phyloP scores from a whole-genome alignment of 352 stramenopile species.

The Elongisporangium prolatum region DNA sequence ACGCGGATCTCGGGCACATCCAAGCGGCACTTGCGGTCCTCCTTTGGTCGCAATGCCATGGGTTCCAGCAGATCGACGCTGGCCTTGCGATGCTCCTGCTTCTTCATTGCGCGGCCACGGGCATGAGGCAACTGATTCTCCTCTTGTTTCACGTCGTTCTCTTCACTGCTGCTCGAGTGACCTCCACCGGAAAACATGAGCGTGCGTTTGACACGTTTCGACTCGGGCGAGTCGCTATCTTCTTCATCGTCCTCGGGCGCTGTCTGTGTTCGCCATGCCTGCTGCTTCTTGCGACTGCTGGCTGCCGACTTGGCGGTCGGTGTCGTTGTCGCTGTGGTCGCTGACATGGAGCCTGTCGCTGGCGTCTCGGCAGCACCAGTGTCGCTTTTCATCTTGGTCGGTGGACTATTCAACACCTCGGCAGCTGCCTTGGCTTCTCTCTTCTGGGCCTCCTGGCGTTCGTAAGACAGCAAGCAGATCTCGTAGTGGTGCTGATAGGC shows the following conservation, averaged over 20 bases:
- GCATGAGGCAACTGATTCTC: constrained; percentile 4
- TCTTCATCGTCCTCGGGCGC: constrained; percentile 6
- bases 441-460: constrained; percentile 26
- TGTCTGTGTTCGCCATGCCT: constrained; percentile 3
- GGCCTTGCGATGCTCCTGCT: constrained; percentile 1
- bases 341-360: constrained; percentile 15
- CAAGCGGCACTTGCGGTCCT: constrained; percentile 42
- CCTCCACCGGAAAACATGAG: constrained; percentile 47
- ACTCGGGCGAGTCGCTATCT: constrained; percentile 4
- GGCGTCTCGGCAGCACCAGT: constrained; percentile 1
- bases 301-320: constrained; percentile 12
- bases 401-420: not conserved
- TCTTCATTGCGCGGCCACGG: not conserved
- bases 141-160: constrained; percentile 31
- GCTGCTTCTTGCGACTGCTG: constrained; percentile 36
- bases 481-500: constrained; percentile 58
- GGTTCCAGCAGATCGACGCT: constrained; percentile 32
- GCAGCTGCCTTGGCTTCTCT: not conserved
- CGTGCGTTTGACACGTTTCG: constrained; percentile 54
- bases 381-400: constrained; percentile 2
- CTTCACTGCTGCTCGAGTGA: constrained; percentile 45
- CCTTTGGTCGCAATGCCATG: constrained; percentile 39
- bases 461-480: constrained; percentile 41
- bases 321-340: constrained; percentile 42
- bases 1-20: constrained; percentile 42